Conservation (phyloP, 257 asterid species). For the Handroanthus guayacan region DNA sequence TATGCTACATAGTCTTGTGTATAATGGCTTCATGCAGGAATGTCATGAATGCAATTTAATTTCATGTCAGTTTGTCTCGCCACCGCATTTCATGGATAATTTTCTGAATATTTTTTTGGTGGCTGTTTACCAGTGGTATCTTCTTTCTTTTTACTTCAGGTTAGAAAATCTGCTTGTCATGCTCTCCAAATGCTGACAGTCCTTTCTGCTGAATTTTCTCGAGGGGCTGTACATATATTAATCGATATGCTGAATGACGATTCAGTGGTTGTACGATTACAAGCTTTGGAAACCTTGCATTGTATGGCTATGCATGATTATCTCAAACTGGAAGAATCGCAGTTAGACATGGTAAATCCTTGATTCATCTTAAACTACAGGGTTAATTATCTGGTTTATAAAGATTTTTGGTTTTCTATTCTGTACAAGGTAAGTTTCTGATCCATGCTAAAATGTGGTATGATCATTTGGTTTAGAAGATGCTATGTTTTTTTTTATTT, state of each 20-base stretch:
- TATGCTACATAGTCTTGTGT: slow-evolving; percentile 15
- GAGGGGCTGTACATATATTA: slow-evolving; percentile 59
- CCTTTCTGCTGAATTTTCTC: slow-evolving; percentile 69
- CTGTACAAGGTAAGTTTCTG: slow-evolving; percentile 8
- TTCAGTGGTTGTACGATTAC: slow-evolving; percentile 68
- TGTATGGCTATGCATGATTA: slow-evolving; percentile 53
- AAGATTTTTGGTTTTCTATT: neutral
- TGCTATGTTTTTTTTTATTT: neutral
- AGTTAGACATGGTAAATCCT: slow-evolving; percentile 71
- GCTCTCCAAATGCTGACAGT: slow-evolving; percentile 67
- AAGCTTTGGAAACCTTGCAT: slow-evolving; percentile 79
- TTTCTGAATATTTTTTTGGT: slow-evolving; percentile 35
- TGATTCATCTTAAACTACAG: slow-evolving; percentile 29
- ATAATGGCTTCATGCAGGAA: slow-evolving; percentile 5
- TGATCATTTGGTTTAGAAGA: neutral
- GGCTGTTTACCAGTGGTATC: slow-evolving; percentile 34
- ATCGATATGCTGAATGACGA: slow-evolving; percentile 84
- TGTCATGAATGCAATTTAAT: neutral
- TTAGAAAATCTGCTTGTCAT: slow-evolving; percentile 86
- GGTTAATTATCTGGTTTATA: slow-evolving; percentile 11
- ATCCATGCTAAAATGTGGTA: slow-evolving; percentile 9
- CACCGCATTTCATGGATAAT: slow-evolving; percentile 6
- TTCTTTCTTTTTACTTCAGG: slow-evolving; percentile 58
- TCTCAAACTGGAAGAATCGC: slow-evolving; percentile 68
- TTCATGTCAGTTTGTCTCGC: slow-evolving; percentile 5